phyloP scores from a whole-genome alignment of 164 flowering plant species.

The Litsea cubeba region DNA sequence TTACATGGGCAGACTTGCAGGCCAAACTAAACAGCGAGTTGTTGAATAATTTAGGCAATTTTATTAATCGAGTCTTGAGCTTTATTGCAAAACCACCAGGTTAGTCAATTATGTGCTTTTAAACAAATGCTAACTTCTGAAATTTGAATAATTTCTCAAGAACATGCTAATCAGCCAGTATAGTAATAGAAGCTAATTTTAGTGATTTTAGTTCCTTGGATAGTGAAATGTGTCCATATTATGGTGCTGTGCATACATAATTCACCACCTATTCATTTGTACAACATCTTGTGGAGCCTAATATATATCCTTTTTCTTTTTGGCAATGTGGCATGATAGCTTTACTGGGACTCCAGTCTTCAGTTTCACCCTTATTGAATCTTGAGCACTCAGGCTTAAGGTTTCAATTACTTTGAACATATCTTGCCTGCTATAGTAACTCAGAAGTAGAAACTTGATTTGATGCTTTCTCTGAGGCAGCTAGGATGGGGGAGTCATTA shows the following conservation, averaged over 20 bases:
- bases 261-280: no score
- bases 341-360: no score
- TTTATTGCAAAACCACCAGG: slow-evolving; percentile 89
- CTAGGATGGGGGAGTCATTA: no score
- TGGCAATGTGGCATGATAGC: no score
- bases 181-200: not conserved
- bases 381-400: not conserved
- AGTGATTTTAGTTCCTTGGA: not conserved
- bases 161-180: not conserved
- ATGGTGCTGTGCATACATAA: no score
- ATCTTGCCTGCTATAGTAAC: not conserved
- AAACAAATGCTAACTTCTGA: not conserved
- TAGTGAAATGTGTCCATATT: slow-evolving; percentile 1
- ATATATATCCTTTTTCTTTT: no score
- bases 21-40: slow-evolving; percentile 83
- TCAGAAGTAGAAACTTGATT: no score
- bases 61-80: slow-evolving; percentile 81
- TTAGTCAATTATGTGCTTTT: slow-evolving; percentile 17
- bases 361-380: not conserved
- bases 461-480: no score
- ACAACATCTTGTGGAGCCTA: no score
- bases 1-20: slow-evolving; percentile 89
- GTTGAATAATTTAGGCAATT: slow-evolving; percentile 85
- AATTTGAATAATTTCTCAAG: not conserved
- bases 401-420: not conserved